Conservation (phyloP, 1,139 yeast species). For the Yamadazyma kanchanaburiensis region DNA sequence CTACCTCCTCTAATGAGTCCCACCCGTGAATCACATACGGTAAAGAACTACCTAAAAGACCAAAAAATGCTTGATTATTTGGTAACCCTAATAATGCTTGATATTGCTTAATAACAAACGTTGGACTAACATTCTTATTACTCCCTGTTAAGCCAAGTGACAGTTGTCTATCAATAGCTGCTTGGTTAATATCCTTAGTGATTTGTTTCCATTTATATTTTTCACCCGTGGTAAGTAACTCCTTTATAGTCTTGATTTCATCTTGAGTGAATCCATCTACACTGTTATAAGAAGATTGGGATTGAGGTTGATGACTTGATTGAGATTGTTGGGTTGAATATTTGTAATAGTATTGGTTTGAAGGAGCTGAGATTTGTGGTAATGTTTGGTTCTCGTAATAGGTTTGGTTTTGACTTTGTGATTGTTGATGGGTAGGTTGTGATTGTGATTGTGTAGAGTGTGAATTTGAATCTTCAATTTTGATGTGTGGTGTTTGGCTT, state of each 20-base stretch:
- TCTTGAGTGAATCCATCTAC: conserved; percentile 30
- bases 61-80: conserved; percentile 36
- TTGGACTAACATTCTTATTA: conserved; percentile 40
- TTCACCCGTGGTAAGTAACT: conserved; percentile 39
- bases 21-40: conserved; percentile 45
- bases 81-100: conserved; percentile 42
- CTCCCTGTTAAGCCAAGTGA: conserved; percentile 10
- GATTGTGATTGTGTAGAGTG: too few relatives aligned
- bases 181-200: conserved; percentile 38
- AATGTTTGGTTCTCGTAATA: too few relatives aligned
- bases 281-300: conserved; percentile 1
- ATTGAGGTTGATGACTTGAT: conserved; percentile 1
- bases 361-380: too few relatives aligned
- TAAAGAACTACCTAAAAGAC: conserved; percentile 37
- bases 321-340: too few relatives aligned
- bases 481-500: too few relatives aligned
- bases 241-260: conserved; percentile 38
- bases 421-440: too few relatives aligned
- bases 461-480: too few relatives aligned
- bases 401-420: too few relatives aligned
- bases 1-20: conserved; percentile 29
- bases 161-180: conserved; percentile 8
- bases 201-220: conserved; percentile 48
- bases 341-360: too few relatives aligned
- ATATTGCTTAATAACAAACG: conserved; percentile 44